Conservation (phyloP, 331 rosid genomes). For the Quercus lobata region DNA sequence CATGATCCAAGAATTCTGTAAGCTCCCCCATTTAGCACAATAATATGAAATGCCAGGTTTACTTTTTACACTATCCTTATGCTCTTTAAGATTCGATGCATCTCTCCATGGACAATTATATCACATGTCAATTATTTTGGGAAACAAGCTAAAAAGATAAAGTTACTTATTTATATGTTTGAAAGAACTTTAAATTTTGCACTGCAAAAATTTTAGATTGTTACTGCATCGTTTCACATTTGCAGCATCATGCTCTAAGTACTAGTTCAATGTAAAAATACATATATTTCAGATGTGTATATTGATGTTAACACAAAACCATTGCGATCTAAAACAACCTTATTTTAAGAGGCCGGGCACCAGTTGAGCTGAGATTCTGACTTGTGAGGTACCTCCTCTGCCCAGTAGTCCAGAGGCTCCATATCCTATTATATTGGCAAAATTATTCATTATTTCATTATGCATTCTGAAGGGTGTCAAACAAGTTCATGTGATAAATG, state of each 20-base stretch:
- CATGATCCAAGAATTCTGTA: conserved; percentile 3
- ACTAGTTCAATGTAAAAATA: not conserved
- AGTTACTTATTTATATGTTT: not conserved
- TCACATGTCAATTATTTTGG: not conserved
- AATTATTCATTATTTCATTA: too few relatives aligned
- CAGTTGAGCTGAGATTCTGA: too few relatives aligned
- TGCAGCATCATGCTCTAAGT: not conserved
- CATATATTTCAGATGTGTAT: too few relatives aligned
- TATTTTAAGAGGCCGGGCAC: too few relatives aligned
- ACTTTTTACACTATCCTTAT: not conserved
- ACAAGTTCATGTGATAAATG: too few relatives aligned
- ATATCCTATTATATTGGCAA: too few relatives aligned
- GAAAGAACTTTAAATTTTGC: not conserved
- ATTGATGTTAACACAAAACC: too few relatives aligned
- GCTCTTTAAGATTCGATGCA: not conserved
- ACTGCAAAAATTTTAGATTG: not conserved
- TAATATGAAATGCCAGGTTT: not conserved
- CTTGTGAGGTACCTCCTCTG: too few relatives aligned
- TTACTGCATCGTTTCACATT: not conserved
- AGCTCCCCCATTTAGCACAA: not conserved
- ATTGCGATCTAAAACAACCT: too few relatives aligned
- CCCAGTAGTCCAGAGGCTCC: too few relatives aligned
- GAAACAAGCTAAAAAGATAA: not conserved
- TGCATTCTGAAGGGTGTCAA: too few relatives aligned
- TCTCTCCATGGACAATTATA: not conserved